Percentiles rank a stretch among this genome's conserved stretches.
These are phyloP conservation scores for Hypsizygus marmoreus DNA, from an alignment of 768 basidiomycete genomes.

Conservation along the genomic window DNA sequence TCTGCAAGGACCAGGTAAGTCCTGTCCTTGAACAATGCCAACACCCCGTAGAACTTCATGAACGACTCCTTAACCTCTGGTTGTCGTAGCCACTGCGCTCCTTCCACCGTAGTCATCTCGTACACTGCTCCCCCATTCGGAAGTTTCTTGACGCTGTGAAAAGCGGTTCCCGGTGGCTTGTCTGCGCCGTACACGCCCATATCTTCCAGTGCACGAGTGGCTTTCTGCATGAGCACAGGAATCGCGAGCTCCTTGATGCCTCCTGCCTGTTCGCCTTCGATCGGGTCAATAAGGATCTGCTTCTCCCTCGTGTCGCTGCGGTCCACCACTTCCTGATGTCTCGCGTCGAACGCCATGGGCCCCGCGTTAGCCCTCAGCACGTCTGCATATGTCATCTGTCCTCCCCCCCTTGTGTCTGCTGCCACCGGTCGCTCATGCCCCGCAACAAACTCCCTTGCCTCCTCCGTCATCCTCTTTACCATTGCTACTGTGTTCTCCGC, in stretches of 20 bases:
- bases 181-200: background rate
- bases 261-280: background rate
- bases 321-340: background rate
- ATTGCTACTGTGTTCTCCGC: background rate
- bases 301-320: background rate
- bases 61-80: background rate
- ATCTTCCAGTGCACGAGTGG: background rate
- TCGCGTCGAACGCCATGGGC: too few relatives aligned
- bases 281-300: background rate
- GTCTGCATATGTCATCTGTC: background rate
- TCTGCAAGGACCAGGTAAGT: background rate
- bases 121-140: background rate
- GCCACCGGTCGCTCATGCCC: background rate
- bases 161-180: background rate
- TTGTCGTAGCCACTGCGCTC: background rate
- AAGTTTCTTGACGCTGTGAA: background rate
- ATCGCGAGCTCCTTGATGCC: background rate
- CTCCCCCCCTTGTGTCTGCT: background rate
- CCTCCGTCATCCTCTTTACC: background rate
- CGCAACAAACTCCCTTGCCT: background rate
- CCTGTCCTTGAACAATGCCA: background rate
- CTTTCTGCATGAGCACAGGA: background rate
- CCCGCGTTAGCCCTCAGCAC: too few relatives aligned
- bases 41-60: background rate
- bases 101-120: background rate